Evolutionary conservation across 768 basidiomycete species (phyloP).

Genomic region (Pleurotus djamor): DNA sequence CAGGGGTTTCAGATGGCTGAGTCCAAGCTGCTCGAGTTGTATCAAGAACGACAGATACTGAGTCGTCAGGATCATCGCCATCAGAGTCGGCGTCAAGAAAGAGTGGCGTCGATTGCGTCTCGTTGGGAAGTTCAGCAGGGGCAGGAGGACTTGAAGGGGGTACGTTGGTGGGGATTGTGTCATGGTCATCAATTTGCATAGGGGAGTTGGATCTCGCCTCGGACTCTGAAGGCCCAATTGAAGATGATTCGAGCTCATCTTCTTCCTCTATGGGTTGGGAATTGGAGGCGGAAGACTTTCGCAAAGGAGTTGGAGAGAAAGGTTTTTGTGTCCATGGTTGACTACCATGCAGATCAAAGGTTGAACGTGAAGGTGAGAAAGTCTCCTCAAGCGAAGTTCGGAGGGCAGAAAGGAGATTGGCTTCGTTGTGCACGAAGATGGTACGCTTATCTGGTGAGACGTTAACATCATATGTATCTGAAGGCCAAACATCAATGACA

Average conservation of each 20-base stretch:
- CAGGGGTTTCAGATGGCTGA: neutral
- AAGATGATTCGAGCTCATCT: too few relatives aligned
- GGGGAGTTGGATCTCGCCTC: too few relatives aligned
- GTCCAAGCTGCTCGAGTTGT: constrained; percentile 51
- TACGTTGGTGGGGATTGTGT: too few relatives aligned
- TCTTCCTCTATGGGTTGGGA: too few relatives aligned
- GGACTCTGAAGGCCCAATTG: too few relatives aligned
- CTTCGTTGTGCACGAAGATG: constrained; percentile 87
- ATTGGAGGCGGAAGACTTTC: neutral
- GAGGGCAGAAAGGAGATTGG: constrained; percentile 70
- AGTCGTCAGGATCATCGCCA: constrained; percentile 4
- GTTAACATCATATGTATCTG: constrained; percentile 88
- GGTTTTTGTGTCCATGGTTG: constrained; percentile 17
- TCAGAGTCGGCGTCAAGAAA: neutral
- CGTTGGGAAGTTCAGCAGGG: too few relatives aligned
- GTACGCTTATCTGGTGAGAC: constrained; percentile 98
- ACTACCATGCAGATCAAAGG: constrained; percentile 51
- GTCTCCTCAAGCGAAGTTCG: constrained; percentile 65
- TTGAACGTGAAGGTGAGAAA: constrained; percentile 72
- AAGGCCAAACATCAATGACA: neutral
- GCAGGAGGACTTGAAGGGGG: too few relatives aligned
- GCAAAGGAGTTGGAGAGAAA: neutral
- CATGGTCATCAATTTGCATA: too few relatives aligned
- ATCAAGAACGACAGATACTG: constrained; percentile 35
- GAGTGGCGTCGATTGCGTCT: too few relatives aligned